phyloP scores from a whole-genome alignment of 140 eudicot species.

The Ambrosia hybrid region DNA sequence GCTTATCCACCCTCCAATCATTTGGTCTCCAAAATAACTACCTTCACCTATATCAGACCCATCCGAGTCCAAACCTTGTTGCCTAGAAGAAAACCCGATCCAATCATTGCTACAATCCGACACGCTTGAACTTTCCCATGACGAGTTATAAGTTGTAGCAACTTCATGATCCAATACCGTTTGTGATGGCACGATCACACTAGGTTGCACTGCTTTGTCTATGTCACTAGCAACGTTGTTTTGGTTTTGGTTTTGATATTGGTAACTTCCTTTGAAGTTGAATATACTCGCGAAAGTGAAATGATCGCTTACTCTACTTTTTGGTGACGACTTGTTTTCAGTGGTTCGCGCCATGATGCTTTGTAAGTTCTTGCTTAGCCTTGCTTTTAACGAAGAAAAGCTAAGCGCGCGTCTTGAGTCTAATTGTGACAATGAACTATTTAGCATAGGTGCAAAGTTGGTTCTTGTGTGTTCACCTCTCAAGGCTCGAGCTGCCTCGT shows the following conservation, averaged over 20 bases:
- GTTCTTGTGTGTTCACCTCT: conserved; percentile 80
- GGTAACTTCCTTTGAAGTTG: conserved; percentile 47
- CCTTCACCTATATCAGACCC: conserved; percentile 61
- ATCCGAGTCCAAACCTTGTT: conserved; percentile 58
- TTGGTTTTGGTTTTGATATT: conserved; percentile 23
- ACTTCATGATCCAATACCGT: conserved; percentile 31
- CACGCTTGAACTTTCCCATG: conserved; percentile 64
- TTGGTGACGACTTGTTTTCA: conserved; percentile 51
- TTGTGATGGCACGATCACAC: conserved; percentile 70
- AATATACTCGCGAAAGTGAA: conserved; percentile 82
- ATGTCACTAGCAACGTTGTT: conserved; percentile 35
- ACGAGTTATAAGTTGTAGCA: conserved; percentile 36
- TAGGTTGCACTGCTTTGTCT: conserved; percentile 74
- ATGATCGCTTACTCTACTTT: conserved; percentile 74
- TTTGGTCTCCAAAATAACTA: conserved; percentile 41
- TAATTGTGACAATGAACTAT: conserved; percentile 19
- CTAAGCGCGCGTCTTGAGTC: conserved; percentile 51
- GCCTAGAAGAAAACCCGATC: conserved; percentile 33
- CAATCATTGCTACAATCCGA: conserved; percentile 63
- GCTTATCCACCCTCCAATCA: conserved; percentile 56
- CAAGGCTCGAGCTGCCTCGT: conserved; percentile 86
- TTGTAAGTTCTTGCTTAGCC: conserved; percentile 74
- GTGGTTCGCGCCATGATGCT: conserved; percentile 62
- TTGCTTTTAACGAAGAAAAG: conserved; percentile 69
- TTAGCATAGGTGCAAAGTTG: conserved; percentile 51